Percentiles rank a stretch among this genome's conserved stretches.
phyloP scores from a whole-genome alignment of 2,329 filamentous ascomycete species.

The Cadophora sp. region DNA sequence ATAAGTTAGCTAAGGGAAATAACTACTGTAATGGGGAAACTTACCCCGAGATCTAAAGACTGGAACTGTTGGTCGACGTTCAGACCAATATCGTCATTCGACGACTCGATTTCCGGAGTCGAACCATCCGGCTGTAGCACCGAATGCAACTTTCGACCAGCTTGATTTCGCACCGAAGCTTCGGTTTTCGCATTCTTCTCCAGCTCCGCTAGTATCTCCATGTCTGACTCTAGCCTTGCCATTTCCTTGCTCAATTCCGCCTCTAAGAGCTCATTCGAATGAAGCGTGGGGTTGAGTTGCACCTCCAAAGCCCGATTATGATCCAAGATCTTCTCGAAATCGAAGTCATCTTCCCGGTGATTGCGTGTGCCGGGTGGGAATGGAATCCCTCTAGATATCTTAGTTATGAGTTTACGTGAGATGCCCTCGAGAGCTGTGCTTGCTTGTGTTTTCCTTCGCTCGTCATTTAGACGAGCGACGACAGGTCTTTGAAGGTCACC shows the following conservation, averaged over 20 bases:
- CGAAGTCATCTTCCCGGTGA: slow-evolving; percentile 64
- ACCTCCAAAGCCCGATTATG: slow-evolving; percentile 62
- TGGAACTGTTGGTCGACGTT: slow-evolving; percentile 12
- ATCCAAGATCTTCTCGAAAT: slow-evolving; percentile 70
- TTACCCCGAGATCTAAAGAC: slow-evolving; percentile 34
- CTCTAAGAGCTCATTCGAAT: slow-evolving; percentile 66
- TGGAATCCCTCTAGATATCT: slow-evolving; percentile 66
- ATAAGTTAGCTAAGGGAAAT: slow-evolving; percentile 1
- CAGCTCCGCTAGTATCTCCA: slow-evolving; percentile 56
- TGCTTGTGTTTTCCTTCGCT: slow-evolving; percentile 53
- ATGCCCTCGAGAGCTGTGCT: slow-evolving; percentile 61
- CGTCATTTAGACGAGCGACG: slow-evolving; percentile 59
- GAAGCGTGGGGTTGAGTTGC: slow-evolving; percentile 66
- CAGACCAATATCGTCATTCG: slow-evolving; percentile 35
- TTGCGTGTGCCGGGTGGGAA: slow-evolving; percentile 64
- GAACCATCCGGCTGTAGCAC: slow-evolving; percentile 38
- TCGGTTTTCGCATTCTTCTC: slow-evolving; percentile 64
- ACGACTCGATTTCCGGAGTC: slow-evolving; percentile 17
- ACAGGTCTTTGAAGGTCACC: slow-evolving; percentile 66
- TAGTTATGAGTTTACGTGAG: slow-evolving; percentile 61
- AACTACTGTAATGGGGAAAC: slow-evolving; percentile 14
- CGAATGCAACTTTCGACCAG: slow-evolving; percentile 43
- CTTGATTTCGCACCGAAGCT: slow-evolving; percentile 57
- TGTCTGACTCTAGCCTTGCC: slow-evolving; percentile 61
- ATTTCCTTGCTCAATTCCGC: slow-evolving; percentile 65